Conservation (phyloP, 306 rosid species). For the Castanopsis chinensis region DNA sequence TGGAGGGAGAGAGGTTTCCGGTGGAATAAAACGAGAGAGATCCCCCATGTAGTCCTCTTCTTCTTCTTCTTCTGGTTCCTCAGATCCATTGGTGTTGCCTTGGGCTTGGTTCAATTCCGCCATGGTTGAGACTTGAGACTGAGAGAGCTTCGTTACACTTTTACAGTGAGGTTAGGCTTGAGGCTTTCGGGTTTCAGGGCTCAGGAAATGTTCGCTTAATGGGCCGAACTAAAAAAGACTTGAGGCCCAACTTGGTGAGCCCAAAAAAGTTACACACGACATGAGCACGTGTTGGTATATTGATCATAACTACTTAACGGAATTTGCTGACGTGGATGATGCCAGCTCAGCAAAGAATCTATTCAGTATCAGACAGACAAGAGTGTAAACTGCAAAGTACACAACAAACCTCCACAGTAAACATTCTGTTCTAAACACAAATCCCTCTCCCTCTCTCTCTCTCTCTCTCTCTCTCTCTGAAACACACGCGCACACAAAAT, state of each 20-base stretch:
- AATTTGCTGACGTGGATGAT: slow-evolving; percentile 21
- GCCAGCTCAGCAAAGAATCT: slow-evolving; percentile 5
- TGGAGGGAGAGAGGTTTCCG: slow-evolving; percentile 38
- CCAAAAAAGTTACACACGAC: too few species aligned
- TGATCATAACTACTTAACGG: slow-evolving; percentile 8
- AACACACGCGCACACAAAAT: not conserved
- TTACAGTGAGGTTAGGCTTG: too few species aligned
- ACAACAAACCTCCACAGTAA: not conserved
- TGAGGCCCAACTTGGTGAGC: too few species aligned
- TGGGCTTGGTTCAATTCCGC: slow-evolving; percentile 39
- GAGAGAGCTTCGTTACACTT: not conserved
- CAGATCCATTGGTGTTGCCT: slow-evolving; percentile 21
- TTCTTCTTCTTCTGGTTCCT: slow-evolving; percentile 24
- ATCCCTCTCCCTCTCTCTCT: slow-evolving; percentile 23
- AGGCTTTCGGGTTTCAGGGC: too few species aligned
- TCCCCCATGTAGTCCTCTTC: slow-evolving; percentile 85
- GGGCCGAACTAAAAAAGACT: too few species aligned
- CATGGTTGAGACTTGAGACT: slow-evolving; percentile 31
- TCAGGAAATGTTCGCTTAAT: too few species aligned
- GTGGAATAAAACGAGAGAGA: slow-evolving; percentile 66
- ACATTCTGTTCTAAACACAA: slow-evolving; percentile 2
- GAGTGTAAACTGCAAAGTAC: not conserved
- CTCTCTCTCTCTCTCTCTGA: slow-evolving; percentile 3
- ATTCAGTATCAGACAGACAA: not conserved
- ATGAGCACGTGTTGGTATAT: too few species aligned